Evolutionary conservation across 73 alveolate genomes (phyloP).

Genomic region (Paramecium biaurelia): DNA sequence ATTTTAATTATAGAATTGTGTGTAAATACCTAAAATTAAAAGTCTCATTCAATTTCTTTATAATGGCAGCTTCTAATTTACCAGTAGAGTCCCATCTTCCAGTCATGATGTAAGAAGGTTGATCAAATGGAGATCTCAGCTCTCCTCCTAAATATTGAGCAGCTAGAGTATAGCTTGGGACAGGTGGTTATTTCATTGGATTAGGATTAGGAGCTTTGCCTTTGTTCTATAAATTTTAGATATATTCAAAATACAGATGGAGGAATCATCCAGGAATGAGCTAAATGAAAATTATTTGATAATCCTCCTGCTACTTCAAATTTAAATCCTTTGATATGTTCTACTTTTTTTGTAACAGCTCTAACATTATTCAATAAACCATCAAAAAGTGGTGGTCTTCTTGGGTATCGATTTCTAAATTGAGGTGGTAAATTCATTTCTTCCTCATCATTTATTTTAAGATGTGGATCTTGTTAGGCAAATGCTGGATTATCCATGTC

Average conservation of each 20-base stretch:
- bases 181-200: conserved; percentile 54
- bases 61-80: conserved; percentile 55
- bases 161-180: conserved; percentile 52
- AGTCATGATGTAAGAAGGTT: conserved; percentile 46
- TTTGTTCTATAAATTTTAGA: not conserved
- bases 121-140: not conserved
- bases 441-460: conserved; percentile 56
- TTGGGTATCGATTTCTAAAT: conserved; percentile 46
- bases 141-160: conserved; percentile 64
- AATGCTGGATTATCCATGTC: conserved; percentile 63
- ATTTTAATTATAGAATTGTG: not conserved
- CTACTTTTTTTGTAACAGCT: conserved; percentile 63
- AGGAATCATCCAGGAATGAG: conserved; percentile 65
- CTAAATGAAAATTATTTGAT: conserved; percentile 55
- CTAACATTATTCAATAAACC: conserved; percentile 55
- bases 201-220: not conserved
- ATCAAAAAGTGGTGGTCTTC: conserved; percentile 65
- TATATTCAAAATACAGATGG: not conserved
- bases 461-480: conserved; percentile 59
- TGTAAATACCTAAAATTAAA: not conserved
- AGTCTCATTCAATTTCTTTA: conserved; percentile 44
- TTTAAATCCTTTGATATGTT: conserved; percentile 65
- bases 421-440: not conserved
- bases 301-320: conserved; percentile 57
- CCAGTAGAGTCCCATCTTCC: conserved; percentile 67